phyloP scores from a whole-genome alignment of 176 grass and related monocot genomes.

The Carex myosuroides region DNA sequence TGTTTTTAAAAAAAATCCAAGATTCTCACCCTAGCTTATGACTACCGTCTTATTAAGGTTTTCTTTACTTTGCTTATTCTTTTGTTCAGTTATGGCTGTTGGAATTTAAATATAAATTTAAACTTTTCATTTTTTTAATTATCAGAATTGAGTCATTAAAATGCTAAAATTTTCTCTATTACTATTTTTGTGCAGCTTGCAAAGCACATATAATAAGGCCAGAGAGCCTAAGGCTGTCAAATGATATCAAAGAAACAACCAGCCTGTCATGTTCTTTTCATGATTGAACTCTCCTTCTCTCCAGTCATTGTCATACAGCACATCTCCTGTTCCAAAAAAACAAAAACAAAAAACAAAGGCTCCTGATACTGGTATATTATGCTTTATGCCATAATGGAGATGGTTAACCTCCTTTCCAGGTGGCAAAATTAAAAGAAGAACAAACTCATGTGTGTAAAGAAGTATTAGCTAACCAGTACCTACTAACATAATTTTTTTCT shows the following conservation, averaged over 20 bases:
- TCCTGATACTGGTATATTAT: no score
- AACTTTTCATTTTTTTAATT: not conserved
- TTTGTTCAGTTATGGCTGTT: not conserved
- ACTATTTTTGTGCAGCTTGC: not conserved
- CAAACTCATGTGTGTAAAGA: not conserved
- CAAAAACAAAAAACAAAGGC: not conserved
- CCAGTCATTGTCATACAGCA: not conserved
- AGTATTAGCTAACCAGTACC: not conserved
- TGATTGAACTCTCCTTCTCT: not conserved
- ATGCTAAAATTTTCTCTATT: not conserved
- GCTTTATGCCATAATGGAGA: not conserved
- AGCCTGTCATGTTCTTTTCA: conserved; percentile 16
- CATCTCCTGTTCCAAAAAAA: not conserved
- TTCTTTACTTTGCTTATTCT: not conserved
- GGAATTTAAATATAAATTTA: not conserved
- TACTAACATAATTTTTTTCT: not conserved
- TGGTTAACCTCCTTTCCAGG: not conserved
- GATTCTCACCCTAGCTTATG: not conserved
- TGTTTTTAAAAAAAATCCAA: no score
- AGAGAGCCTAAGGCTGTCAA: not conserved
- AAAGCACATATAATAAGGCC: not conserved
- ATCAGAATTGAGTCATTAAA: not conserved
- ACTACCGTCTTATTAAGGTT: not conserved
- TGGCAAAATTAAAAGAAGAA: not conserved
- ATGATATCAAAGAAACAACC: not conserved